A percentile compares a stretch with the other conserved stretches of the same genome.
Evolutionary conservation across 108 stramenopile genomes (phyloP).

Genomic region (Pseudonitzschia multiseries): DNA sequence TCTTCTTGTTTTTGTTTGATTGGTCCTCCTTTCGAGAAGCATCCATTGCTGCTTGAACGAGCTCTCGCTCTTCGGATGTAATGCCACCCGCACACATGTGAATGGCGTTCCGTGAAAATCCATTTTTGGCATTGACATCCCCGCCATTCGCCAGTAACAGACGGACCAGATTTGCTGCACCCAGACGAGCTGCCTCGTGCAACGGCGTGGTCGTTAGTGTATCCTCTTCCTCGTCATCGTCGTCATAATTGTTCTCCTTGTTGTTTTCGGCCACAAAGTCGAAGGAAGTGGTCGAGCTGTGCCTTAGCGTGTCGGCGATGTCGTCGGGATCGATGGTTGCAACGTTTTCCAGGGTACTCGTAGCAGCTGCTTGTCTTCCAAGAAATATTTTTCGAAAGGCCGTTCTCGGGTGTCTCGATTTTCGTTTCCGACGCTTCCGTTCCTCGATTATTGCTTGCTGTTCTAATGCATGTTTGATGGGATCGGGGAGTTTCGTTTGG

Average conservation of each 20-base stretch:
- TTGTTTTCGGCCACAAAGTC: background rate
- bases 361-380: background rate
- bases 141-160: conserved; percentile 32
- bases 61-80: conserved; percentile 25
- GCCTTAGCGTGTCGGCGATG: no score
- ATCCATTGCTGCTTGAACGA: background rate
- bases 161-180: conserved; percentile 29
- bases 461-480: background rate
- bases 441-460: background rate
- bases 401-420: background rate
- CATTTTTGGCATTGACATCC: conserved; percentile 42
- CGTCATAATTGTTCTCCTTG: background rate
- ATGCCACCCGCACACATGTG: conserved; percentile 48
- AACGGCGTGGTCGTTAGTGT: conserved; percentile 43
- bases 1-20: background rate
- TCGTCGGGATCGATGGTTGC: background rate
- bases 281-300: background rate
- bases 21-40: background rate
- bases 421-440: background rate
- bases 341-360: background rate
- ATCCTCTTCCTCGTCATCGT: background rate
- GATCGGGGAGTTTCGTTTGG: conserved; percentile 16
- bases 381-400: conserved; percentile 19
- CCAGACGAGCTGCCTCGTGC: conserved; percentile 58
- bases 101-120: conserved; percentile 37